Evolutionary conservation across 768 basidiomycete species (phyloP).

Genomic region (Coprinopsis cinerea): DNA sequence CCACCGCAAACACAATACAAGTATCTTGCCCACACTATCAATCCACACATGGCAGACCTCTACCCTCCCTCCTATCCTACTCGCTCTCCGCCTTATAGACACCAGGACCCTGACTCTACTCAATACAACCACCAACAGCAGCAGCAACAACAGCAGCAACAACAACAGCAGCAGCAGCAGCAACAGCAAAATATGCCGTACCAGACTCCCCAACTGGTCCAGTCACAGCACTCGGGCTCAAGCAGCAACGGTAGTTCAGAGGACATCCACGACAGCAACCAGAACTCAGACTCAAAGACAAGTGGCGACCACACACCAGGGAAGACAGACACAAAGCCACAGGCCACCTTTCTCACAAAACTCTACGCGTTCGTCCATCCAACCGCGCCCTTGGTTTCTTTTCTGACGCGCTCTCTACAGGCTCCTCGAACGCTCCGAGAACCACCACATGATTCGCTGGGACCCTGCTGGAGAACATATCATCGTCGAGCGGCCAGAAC

Average conservation of each 20-base stretch:
- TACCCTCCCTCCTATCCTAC: conserved; percentile 41
- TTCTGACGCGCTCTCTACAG: conserved; percentile 33
- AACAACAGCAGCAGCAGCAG: conserved; percentile 22
- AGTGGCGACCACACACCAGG: conserved; percentile 33
- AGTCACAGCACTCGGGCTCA: conserved; percentile 35
- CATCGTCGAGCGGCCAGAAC: conserved; percentile 91
- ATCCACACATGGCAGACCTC: conserved; percentile 44
- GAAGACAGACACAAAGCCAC: conserved; percentile 75
- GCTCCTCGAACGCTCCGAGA: conserved; percentile 85
- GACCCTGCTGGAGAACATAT: conserved; percentile 90
- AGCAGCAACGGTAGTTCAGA: conserved; percentile 36
- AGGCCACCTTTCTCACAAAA: conserved; percentile 96
- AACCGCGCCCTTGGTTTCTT: conserved; percentile 1
- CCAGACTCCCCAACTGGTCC: conserved; percentile 28
- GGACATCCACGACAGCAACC: conserved; percentile 36
- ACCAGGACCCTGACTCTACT: conserved; percentile 15
- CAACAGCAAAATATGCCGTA: conserved; percentile 29
- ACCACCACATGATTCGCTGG: conserved; percentile 97
- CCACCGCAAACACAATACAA: conserved; percentile 29
- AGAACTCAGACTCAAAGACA: conserved; percentile 25
- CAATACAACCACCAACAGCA: conserved; percentile 19
- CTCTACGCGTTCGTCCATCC: conserved; percentile 77
- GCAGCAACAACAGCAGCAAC: conserved; percentile 24
- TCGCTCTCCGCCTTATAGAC: conserved; percentile 15
- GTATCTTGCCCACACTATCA: neutral